Conservation (phyloP, 2,329 filamentous ascomycete species). For the Trichoderma sp. region DNA sequence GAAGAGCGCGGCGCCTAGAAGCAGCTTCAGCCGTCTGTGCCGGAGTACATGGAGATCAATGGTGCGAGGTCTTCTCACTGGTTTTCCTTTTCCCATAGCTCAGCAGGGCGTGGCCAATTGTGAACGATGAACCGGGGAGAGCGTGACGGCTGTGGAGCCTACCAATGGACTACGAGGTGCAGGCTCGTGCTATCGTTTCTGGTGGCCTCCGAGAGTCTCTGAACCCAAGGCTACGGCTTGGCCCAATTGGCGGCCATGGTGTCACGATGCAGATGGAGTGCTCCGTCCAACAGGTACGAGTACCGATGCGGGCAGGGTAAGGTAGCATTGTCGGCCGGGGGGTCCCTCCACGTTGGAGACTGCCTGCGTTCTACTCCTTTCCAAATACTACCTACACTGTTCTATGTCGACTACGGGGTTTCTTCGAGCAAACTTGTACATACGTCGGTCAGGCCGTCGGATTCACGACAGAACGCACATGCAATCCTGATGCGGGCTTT, state of each 20-base stretch:
- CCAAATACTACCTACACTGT: too few species aligned
- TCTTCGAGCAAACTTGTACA: not conserved
- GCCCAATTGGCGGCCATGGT: conserved; percentile 27
- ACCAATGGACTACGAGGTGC: conserved; percentile 6
- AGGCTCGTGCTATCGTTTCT: conserved; percentile 18
- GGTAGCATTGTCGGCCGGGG: not conserved
- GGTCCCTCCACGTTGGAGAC: conserved; percentile 7
- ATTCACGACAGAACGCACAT: not conserved
- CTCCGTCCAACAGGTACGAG: not conserved
- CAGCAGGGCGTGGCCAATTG: conserved; percentile 24
- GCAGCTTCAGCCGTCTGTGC: not conserved
- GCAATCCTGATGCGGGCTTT: not conserved
- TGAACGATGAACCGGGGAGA: conserved; percentile 3
- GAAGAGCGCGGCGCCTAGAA: conserved; percentile 1
- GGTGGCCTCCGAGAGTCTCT: conserved; percentile 25
- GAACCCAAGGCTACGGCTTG: conserved; percentile 13
- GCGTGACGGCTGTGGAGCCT: conserved; percentile 22
- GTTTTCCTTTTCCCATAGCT: not conserved
- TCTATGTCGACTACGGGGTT: not conserved
- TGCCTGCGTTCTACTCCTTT: not conserved
- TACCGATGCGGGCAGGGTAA: not conserved
- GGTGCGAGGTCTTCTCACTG: conserved; percentile 14
- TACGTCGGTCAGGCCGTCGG: not conserved
- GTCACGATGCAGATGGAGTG: not conserved
- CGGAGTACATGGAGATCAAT: conserved; percentile 14